These are phyloP conservation scores for Amborella trichopoda DNA, from an alignment of 164 flowering plant species.

Conservation along the genomic window DNA sequence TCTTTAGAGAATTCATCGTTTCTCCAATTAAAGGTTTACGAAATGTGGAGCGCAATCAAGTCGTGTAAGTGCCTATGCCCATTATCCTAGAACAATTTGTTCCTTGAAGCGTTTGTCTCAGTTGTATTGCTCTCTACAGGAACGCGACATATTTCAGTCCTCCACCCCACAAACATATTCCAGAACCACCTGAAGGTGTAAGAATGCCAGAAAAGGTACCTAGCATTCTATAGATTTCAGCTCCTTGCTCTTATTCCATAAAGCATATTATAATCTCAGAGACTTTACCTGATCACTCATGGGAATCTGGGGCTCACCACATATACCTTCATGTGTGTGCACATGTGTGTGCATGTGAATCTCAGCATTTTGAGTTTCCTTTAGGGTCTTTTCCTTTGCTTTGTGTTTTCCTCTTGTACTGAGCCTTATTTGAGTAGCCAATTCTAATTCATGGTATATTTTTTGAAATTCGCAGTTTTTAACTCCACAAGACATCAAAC, in stretches of 20 bases:
- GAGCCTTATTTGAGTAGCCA: too few species aligned
- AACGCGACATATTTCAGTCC: constrained; percentile 68
- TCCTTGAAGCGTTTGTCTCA: not conserved
- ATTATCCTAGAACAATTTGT: not conserved
- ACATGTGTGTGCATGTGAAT: too few species aligned
- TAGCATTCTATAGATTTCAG: too few species aligned
- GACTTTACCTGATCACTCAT: too few species aligned
- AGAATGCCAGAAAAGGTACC: constrained; percentile 60
- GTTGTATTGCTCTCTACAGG: constrained; percentile 38
- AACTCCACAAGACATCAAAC: constrained; percentile 58
- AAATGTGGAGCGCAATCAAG: constrained; percentile 37
- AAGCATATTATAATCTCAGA: too few species aligned
- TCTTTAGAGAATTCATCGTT: constrained; percentile 17
- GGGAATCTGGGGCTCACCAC: too few species aligned
- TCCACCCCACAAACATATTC: constrained; percentile 47
- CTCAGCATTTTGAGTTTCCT: too few species aligned
- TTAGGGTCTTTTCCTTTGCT: too few species aligned
- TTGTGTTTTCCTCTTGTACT: too few species aligned
- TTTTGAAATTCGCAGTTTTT: constrained; percentile 31
- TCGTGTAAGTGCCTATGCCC: constrained; percentile 41
- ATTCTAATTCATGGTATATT: too few species aligned
- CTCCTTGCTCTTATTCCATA: too few species aligned
- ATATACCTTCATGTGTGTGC: too few species aligned
- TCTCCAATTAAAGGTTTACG: constrained; percentile 60
- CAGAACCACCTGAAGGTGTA: constrained; percentile 68